Base-by-base conservation (phyloP, 257 asterid species). In the Plantago elongata region DNA sequence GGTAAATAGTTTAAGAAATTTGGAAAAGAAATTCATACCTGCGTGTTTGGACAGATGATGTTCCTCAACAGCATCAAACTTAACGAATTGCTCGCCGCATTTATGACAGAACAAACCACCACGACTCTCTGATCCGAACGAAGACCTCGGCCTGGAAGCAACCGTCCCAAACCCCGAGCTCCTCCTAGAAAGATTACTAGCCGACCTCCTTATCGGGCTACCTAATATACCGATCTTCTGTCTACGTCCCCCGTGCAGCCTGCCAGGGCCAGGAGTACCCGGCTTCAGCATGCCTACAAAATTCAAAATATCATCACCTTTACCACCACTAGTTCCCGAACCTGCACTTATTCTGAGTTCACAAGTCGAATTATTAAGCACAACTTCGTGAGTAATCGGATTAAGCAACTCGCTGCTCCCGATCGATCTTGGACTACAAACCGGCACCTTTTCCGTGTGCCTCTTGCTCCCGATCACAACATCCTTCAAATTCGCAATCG, bases 31-130 rank as follows among this genome's bases (percentile, higher is more conserved):
- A 16, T 12, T 13, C 61, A 67, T 65, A 91, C 97, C 97, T 0
- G 97, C 98, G 70, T 92, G 98, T 52, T 77, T 84, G 75, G 93
- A 84, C 67, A 84, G 93, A 40, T 88, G 95, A 74, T 92, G 98
- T 7, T 80, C 80, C 74, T 92, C 97, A 2, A 85, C 77, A 45
- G 89, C 95, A 55, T 88, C 95, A 84, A 80, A 80, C 56, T 82
- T 79, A 0, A 65, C 70, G 66, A 92, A 86, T 37, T 73, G 84
- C 44, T 92, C 95, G 7, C 94, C 85, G 44, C 98, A 92, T 71
- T 83, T 92, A 51, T 80, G 95, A 71, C 98, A 92, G 61, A 72
- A 72, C 61, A 77, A 72, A 30, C 76, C 79, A 9, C 86, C 89
- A 48, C 67, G 66, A 13, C 59, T 72, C 67, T 81, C 92, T 0